A percentile compares a stretch with the other conserved stretches of the same genome.
These are phyloP conservation scores for Metschnikowia henanensis DNA, from an alignment of 805 yeast genomes.

Conservation along the genomic window DNA sequence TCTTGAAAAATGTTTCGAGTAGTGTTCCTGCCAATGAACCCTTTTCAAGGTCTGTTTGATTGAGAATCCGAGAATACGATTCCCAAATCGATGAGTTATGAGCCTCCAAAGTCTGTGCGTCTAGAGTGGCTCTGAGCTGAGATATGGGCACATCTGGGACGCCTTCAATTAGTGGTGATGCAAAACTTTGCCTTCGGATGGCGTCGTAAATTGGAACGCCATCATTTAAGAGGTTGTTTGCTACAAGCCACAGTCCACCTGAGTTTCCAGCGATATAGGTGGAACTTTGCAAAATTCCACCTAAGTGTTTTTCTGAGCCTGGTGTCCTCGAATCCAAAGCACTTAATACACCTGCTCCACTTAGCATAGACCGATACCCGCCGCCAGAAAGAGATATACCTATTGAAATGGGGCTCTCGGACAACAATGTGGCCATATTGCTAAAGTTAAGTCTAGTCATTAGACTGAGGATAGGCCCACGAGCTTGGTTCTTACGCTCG, in stretches of 20 bases:
- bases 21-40: conserved; percentile 7
- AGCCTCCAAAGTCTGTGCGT: conserved; percentile 55
- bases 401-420: conserved; percentile 22
- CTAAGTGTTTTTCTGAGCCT: conserved; percentile 32
- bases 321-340: conserved; percentile 51
- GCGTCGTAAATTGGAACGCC: conserved; percentile 24
- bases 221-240: conserved; percentile 40
- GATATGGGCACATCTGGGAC: conserved; percentile 49
- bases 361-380: conserved; percentile 59
- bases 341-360: conserved; percentile 54
- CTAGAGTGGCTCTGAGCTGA: conserved; percentile 14
- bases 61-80: conserved; percentile 2
- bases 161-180: conserved; percentile 53
- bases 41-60: conserved; percentile 8
- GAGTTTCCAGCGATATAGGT: conserved; percentile 65
- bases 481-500: conserved; percentile 31
- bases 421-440: neutral
- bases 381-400: conserved; percentile 51
- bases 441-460: conserved; percentile 20
- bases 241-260: conserved; percentile 73
- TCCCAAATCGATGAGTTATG: conserved; percentile 51
- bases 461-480: conserved; percentile 26
- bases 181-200: conserved; percentile 27
- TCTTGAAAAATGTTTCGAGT: conserved; percentile 10
- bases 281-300: conserved; percentile 54